These are phyloP conservation scores for Metschnikowia proteae DNA, from an alignment of 805 yeast genomes.

Conservation along the genomic window DNA sequence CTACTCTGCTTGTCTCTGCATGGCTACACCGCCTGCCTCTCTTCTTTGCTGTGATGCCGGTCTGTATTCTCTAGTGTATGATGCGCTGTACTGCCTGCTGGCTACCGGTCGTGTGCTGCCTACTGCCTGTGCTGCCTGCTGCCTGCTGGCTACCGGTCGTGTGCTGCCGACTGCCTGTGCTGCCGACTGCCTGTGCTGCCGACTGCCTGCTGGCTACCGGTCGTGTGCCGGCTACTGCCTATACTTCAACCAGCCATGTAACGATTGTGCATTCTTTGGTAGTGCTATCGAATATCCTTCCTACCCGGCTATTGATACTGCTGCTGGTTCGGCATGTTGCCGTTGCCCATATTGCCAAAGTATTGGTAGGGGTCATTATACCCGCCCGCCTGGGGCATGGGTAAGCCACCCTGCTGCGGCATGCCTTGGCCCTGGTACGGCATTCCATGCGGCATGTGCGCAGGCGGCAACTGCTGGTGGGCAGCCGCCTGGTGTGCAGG, in stretches of 20 bases:
- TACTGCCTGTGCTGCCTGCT: too few relatives aligned
- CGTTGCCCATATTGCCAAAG: constrained; percentile 53
- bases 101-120: too few relatives aligned
- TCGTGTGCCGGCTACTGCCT: too few relatives aligned
- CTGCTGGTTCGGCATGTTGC: constrained; percentile 47
- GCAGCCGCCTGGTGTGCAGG: constrained; percentile 23
- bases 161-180: too few relatives aligned
- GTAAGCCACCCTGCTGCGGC: constrained; percentile 38
- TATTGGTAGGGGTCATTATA: constrained; percentile 60
- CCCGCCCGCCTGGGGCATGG: constrained; percentile 47
- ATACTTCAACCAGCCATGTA: not conserved
- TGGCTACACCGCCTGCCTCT: too few relatives aligned
- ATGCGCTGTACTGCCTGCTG: too few relatives aligned
- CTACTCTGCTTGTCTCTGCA: too few relatives aligned
- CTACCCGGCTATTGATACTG: constrained; percentile 45
- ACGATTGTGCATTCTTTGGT: not conserved
- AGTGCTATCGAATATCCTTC: not conserved
- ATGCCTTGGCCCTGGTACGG: constrained; percentile 42
- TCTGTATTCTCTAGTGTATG: too few relatives aligned
- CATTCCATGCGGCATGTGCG: constrained; percentile 43
- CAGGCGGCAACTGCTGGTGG: constrained; percentile 33
- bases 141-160: too few relatives aligned
- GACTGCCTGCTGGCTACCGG: too few relatives aligned
- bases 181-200: too few relatives aligned
- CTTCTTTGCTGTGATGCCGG: too few relatives aligned